Evolutionary conservation across 495 filamentous ascomycete species (phyloP).

Genomic region (Aspergillus ostianus): DNA sequence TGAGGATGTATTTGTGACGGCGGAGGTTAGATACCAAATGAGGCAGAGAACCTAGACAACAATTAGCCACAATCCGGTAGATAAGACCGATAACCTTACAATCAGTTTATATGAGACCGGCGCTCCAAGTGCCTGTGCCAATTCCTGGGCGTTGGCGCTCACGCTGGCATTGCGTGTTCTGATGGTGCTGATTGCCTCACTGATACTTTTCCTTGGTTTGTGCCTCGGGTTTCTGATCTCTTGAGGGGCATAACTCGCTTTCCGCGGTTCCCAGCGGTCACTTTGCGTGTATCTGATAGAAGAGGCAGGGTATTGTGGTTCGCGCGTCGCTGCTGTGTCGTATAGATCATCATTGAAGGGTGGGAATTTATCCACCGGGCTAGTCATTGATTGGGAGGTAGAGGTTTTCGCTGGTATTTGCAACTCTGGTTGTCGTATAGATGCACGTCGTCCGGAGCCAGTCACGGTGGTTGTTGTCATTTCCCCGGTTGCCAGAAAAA

Average conservation of each 20-base stretch:
- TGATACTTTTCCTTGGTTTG: constrained; percentile 75
- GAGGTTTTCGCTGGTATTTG: constrained; percentile 31
- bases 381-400: constrained; percentile 34
- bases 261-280: constrained; percentile 41
- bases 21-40: constrained; percentile 92
- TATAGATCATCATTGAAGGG: constrained; percentile 38
- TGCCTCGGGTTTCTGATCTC: constrained; percentile 51
- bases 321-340: constrained; percentile 27
- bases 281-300: constrained; percentile 34
- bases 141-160: constrained; percentile 87
- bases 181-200: constrained; percentile 80
- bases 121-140: constrained; percentile 85
- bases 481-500: constrained; percentile 3
- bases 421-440: constrained; percentile 42
- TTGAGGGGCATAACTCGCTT: constrained; percentile 29
- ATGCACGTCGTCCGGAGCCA: constrained; percentile 44
- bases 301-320: constrained; percentile 24
- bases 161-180: constrained; percentile 75
- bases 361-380: constrained; percentile 45
- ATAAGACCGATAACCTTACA: constrained; percentile 52
- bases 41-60: constrained; percentile 69
- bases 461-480: constrained; percentile 48
- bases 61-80: constrained; percentile 16
- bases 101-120: constrained; percentile 84
- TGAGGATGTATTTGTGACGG: constrained; percentile 94